Conservation (phyloP, 441 rosid genomes). For the Brassica hybrid region DNA sequence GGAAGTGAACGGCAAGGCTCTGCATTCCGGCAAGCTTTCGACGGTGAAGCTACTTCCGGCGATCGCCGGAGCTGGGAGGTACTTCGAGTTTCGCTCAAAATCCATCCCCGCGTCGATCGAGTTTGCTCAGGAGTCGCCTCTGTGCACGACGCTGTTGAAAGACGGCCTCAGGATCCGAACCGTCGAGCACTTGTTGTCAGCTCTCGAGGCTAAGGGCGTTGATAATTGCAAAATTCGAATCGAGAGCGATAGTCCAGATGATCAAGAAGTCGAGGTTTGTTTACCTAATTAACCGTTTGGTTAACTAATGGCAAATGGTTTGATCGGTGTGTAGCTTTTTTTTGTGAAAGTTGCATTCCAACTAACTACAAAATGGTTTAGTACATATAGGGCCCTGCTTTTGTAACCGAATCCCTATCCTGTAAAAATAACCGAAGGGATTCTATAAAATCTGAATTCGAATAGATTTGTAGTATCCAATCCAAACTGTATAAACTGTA, state of each 20-base stretch:
- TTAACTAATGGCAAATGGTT: background rate
- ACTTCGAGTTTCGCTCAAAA: slow-evolving; percentile 56
- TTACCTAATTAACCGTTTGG: background rate
- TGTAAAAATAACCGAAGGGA: no score
- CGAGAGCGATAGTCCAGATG: slow-evolving; percentile 37
- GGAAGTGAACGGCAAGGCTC: slow-evolving; percentile 32
- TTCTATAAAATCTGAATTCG: no score
- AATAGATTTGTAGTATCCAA: no score
- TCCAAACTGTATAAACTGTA: no score
- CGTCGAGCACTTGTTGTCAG: slow-evolving; percentile 87
- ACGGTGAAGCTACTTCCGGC: slow-evolving; percentile 70
- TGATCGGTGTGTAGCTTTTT: background rate
- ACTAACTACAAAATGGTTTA: background rate
- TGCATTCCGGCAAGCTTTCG: slow-evolving; percentile 56
- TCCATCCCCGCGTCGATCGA: slow-evolving; percentile 71
- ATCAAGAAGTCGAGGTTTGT: slow-evolving; percentile 66
- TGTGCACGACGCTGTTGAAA: slow-evolving; percentile 72
- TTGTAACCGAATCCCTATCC: no score
- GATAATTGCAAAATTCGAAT: slow-evolving; percentile 82
- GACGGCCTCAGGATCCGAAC: slow-evolving; percentile 64
- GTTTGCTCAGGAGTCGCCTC: slow-evolving; percentile 59
- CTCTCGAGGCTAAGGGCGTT: slow-evolving; percentile 75
- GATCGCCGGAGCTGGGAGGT: slow-evolving; percentile 69
- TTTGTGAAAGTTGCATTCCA: background rate
- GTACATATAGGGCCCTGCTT: no score